Evolutionary conservation across 2,329 filamentous ascomycete species (phyloP), one percentile per base, ranked within the genome.

Genomic region (Bertia moriformis): DNA sequence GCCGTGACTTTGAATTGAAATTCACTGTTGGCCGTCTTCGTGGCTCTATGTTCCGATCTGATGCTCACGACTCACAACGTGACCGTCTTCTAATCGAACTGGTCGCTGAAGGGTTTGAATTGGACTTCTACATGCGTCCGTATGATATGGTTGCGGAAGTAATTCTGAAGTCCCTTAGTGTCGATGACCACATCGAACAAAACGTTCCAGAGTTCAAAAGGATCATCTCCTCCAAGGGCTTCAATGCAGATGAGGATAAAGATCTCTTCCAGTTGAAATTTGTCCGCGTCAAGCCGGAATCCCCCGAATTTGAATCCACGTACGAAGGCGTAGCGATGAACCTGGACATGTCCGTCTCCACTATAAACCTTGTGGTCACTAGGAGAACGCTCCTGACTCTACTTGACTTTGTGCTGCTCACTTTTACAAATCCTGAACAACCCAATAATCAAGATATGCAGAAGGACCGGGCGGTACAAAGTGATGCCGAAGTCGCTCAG

Each of bases 321-420:
- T 96, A 93, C 48, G 87, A 96, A 51, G 87, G 88, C 1, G 82
- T 96, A 40, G 87, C 93, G 45, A 95, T 83, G 19, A 95, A 98
- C 49, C 71, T 99, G 35, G 86, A 93, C 43, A 81, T 91, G 2
- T 78, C 79, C 0, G 78, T 99, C 12, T 95, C 91, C 0, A 98
- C 91, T 0, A 94, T 99, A 61, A 96, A 96, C 53, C 59, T 98
- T 17, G 77, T 98, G 22, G 87, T 99, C 5, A 99, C 93, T 0
- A 71, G 93, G 46, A 89, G 83, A 58, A 98, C 93, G 0, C 64
- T 98, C 3, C 67, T 99, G 39, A 98, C 89, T 0, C 63, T 99
- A 1, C 62, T 98, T 33, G 91, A 99, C 55, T 99, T 98, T 51
- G 79, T 95, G 22, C 74, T 98, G 14, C 69, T 87, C 30, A 99